Evolutionary conservation across 306 rosid genomes (phyloP).

Genomic region (Rubus idaeus): DNA sequence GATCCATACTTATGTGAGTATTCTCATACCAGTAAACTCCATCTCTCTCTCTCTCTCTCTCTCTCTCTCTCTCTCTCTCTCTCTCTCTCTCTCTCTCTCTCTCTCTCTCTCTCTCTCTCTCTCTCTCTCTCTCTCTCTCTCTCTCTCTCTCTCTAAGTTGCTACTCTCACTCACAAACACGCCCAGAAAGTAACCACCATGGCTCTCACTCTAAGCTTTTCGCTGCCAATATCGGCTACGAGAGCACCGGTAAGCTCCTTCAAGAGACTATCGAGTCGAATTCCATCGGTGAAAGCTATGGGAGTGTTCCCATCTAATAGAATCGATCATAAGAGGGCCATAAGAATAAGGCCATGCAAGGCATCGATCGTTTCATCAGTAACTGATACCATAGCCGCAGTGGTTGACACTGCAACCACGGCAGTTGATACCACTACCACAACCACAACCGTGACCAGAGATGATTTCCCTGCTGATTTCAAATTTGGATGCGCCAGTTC

Average conservation of each 20-base stretch:
- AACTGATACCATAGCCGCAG: background rate
- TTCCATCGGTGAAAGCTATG: background rate
- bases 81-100: no score
- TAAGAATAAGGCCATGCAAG: background rate
- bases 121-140: background rate
- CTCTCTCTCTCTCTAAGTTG: background rate
- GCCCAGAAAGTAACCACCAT: background rate
- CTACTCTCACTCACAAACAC: background rate
- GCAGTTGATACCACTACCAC: background rate
- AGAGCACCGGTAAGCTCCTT: background rate
- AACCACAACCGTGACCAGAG: background rate
- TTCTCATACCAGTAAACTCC: no score
- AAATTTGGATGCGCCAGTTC: background rate
- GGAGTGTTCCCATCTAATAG: constrained; percentile 3
- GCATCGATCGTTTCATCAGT: background rate
- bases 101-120: background rate
- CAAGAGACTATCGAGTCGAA: background rate
- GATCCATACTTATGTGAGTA: no score
- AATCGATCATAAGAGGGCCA: background rate
- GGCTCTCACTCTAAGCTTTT: constrained; percentile 1
- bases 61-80: no score
- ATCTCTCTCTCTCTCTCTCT: no score
- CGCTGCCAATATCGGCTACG: background rate
- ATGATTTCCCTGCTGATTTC: background rate
- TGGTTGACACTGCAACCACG: no score